Evolutionary conservation across 2,329 filamentous ascomycete genomes (phyloP).

Genomic region (Lachnellula occidentalis): DNA sequence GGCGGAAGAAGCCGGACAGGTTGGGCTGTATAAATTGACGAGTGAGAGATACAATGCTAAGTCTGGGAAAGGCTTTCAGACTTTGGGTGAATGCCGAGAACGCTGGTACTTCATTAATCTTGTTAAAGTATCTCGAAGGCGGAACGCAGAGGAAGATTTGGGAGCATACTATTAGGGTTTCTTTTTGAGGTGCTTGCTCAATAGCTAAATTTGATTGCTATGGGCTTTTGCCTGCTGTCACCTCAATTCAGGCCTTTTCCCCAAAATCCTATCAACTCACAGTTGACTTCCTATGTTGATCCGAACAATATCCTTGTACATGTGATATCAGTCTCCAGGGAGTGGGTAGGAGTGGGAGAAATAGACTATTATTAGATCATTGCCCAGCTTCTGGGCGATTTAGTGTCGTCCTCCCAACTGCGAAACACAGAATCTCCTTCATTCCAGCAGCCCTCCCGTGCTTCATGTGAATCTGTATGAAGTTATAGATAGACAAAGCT

Average conservation of each 20-base stretch:
- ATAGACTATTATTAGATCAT: too few relatives aligned
- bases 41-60: neutral
- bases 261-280: too few relatives aligned
- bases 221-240: too few relatives aligned
- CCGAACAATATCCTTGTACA: too few relatives aligned
- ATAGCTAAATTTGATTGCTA: neutral
- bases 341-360: too few relatives aligned
- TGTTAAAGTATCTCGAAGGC: neutral
- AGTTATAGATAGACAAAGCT: constrained; percentile 10
- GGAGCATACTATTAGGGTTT: neutral
- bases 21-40: neutral
- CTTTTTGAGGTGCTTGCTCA: neutral
- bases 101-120: neutral
- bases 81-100: neutral
- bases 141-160: neutral
- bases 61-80: neutral
- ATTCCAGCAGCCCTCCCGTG: constrained; percentile 11
- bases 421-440: constrained; percentile 19
- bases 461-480: constrained; percentile 13
- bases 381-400: too few relatives aligned
- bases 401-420: constrained; percentile 10
- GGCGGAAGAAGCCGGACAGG: neutral
- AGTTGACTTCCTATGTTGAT: too few relatives aligned
- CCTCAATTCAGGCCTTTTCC: too few relatives aligned
- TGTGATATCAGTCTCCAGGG: too few relatives aligned